These are phyloP conservation scores for Penicillium coprophilum DNA, from an alignment of 495 filamentous ascomycete species.

Conservation along the genomic window DNA sequence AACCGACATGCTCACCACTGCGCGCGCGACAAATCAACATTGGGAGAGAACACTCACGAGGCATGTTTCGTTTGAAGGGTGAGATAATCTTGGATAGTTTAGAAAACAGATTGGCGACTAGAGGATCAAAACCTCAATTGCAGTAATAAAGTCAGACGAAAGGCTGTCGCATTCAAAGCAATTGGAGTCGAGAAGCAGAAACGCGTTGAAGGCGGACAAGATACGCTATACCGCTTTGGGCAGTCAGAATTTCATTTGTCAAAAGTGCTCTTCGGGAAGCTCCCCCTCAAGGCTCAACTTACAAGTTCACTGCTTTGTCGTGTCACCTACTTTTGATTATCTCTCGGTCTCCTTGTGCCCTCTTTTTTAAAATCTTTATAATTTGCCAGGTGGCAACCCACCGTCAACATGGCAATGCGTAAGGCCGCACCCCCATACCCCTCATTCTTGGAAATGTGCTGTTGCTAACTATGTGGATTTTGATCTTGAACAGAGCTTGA, in stretches of 20 bases:
- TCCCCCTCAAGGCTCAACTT: slow-evolving; percentile 24
- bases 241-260: slow-evolving; percentile 39
- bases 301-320: slow-evolving; percentile 17
- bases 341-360: slow-evolving; percentile 6
- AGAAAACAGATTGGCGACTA: slow-evolving; percentile 40
- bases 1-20: slow-evolving; percentile 11
- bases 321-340: slow-evolving; percentile 16
- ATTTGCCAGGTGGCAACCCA: slow-evolving; percentile 38
- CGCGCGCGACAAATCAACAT: slow-evolving; percentile 20
- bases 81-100: slow-evolving; percentile 27
- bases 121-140: slow-evolving; percentile 7
- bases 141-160: not conserved
- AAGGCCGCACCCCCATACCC: slow-evolving; percentile 34
- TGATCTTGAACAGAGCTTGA: slow-evolving; percentile 58
- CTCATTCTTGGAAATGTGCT: slow-evolving; percentile 29
- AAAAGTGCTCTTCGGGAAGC: slow-evolving; percentile 20
- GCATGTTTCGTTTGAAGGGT: slow-evolving; percentile 33
- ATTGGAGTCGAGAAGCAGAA: slow-evolving; percentile 15
- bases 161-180: slow-evolving; percentile 3
- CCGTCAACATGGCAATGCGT: slow-evolving; percentile 66
- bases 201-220: slow-evolving; percentile 29
- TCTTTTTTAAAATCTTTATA: slow-evolving; percentile 17
- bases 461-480: slow-evolving; percentile 30
- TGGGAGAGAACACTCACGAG: slow-evolving; percentile 34
- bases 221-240: slow-evolving; percentile 39